phyloP scores from a whole-genome alignment of 1,284 basidiomycete genomes.

The Cutaneotrichosporon sp. region DNA sequence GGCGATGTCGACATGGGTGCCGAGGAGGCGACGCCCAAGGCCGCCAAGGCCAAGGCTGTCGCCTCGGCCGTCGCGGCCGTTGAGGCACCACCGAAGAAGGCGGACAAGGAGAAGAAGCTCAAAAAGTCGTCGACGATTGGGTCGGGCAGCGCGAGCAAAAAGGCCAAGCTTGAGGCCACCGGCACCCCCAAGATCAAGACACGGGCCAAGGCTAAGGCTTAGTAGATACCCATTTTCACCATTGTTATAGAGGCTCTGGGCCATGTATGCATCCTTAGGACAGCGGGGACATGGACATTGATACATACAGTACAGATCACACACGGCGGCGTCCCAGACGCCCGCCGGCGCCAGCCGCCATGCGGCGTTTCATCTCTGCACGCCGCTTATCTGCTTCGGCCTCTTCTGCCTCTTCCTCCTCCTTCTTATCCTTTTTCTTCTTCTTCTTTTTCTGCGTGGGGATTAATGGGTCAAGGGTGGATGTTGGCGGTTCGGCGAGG shows the following conservation, averaged over 20 bases:
- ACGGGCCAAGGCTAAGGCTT: constrained; percentile 9
- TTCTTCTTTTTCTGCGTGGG: constrained; percentile 16
- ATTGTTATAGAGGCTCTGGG: constrained; percentile 2
- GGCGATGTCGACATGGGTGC: constrained; percentile 6
- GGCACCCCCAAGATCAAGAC: constrained; percentile 9
- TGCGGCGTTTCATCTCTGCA: constrained; percentile 33
- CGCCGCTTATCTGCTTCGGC: constrained; percentile 25
- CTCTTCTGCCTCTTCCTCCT: constrained; percentile 32
- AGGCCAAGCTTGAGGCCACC: constrained; percentile 20
- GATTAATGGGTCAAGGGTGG: constrained; percentile 15
- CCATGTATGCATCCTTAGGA: constrained; percentile 5
- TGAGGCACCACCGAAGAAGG: constrained; percentile 11
- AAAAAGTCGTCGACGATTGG: constrained; percentile 33
- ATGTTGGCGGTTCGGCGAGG: not conserved
- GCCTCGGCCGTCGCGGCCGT: constrained; percentile 4
- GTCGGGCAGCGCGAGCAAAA: constrained; percentile 19
- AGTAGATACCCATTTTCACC: constrained; percentile 2
- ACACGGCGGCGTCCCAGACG: constrained; percentile 9
- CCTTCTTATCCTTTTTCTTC: constrained; percentile 27
- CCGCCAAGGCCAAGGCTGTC: constrained; percentile 5
- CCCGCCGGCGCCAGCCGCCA: constrained; percentile 29
- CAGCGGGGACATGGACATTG: too few relatives aligned
- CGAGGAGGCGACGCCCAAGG: constrained; percentile 5
- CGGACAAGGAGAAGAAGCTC: constrained; percentile 1
- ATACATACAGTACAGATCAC: too few relatives aligned